phyloP scores from a whole-genome alignment of 2,329 filamentous ascomycete genomes.

The Xylaria sp. region DNA sequence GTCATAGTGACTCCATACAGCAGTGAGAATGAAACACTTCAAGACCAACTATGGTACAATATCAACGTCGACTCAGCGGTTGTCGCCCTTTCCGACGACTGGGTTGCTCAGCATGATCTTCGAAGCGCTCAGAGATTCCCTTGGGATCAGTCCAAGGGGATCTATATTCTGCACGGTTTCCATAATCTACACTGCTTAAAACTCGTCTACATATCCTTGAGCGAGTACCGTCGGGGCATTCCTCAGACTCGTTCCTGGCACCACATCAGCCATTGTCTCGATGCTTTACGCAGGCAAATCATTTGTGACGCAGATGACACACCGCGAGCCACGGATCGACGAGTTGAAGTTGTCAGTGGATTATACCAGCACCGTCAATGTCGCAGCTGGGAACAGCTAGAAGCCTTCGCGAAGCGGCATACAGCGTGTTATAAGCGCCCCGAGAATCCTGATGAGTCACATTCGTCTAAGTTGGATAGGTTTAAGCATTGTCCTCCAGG shows the following conservation, averaged over 20 bases:
- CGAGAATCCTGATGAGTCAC: slow-evolving; percentile 22
- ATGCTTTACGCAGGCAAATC: slow-evolving; percentile 46
- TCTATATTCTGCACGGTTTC: slow-evolving; percentile 48
- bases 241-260: slow-evolving; percentile 33
- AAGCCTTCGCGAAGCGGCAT: slow-evolving; percentile 41
- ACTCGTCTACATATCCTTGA: slow-evolving; percentile 36
- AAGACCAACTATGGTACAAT: slow-evolving; percentile 34
- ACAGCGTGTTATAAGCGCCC: slow-evolving; percentile 39
- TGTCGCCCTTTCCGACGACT: slow-evolving; percentile 43
- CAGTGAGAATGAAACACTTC: slow-evolving; percentile 31
- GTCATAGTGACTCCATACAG: slow-evolving; percentile 31
- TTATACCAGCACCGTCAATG: slow-evolving; percentile 45
- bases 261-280: slow-evolving; percentile 46
- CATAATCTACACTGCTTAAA: slow-evolving; percentile 50
- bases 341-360: slow-evolving; percentile 37
- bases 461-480: slow-evolving; percentile 26
- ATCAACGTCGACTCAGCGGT: slow-evolving; percentile 40
- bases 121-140: slow-evolving; percentile 46
- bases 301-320: slow-evolving; percentile 50
- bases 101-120: slow-evolving; percentile 37
- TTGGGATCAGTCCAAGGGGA: slow-evolving; percentile 47
- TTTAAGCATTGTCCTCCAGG: slow-evolving; percentile 38
- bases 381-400: slow-evolving; percentile 45
- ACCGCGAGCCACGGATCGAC: slow-evolving; percentile 42
- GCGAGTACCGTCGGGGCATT: slow-evolving; percentile 33